Evolutionary conservation across 2,329 filamentous ascomycete genomes (phyloP).

Genomic region (Sphaceloma murrayae): DNA sequence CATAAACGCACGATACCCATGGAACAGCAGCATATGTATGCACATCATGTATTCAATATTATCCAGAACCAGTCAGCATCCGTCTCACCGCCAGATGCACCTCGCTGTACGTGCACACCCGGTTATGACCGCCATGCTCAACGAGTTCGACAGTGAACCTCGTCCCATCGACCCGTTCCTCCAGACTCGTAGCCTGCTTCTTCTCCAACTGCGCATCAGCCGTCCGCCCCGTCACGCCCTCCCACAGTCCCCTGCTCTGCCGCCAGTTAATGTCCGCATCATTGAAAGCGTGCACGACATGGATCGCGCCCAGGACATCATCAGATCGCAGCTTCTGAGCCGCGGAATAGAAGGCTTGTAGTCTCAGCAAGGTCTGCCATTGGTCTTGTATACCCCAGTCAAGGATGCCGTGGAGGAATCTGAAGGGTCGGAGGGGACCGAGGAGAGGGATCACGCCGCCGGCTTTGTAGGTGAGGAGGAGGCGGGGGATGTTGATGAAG

Average conservation of each 20-base stretch:
- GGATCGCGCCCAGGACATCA: background rate
- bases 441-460: slow-evolving; percentile 70
- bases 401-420: slow-evolving; percentile 53
- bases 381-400: slow-evolving; percentile 60
- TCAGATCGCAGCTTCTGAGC: background rate
- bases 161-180: background rate
- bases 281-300: slow-evolving; percentile 14
- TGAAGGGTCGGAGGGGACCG: slow-evolving; percentile 61
- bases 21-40: background rate
- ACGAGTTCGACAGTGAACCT: slow-evolving; percentile 15
- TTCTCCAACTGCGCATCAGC: background rate
- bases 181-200: background rate
- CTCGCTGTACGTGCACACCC: slow-evolving; percentile 13
- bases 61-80: background rate
- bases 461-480: slow-evolving; percentile 69
- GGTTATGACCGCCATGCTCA: slow-evolving; percentile 8
- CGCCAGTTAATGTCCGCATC: slow-evolving; percentile 11
- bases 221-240: background rate
- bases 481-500: slow-evolving; percentile 63
- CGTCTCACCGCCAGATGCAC: slow-evolving; percentile 7
- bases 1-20: slow-evolving; percentile 4
- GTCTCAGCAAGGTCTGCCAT: slow-evolving; percentile 64
- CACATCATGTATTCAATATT: background rate
- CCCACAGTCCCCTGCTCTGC: slow-evolving; percentile 6
- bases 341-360: slow-evolving; percentile 50